Percentiles rank a stretch among this genome's conserved stretches.
phyloP scores from a whole-genome alignment of 208 protist genomes.

The Trypanosoma cruzi region DNA sequence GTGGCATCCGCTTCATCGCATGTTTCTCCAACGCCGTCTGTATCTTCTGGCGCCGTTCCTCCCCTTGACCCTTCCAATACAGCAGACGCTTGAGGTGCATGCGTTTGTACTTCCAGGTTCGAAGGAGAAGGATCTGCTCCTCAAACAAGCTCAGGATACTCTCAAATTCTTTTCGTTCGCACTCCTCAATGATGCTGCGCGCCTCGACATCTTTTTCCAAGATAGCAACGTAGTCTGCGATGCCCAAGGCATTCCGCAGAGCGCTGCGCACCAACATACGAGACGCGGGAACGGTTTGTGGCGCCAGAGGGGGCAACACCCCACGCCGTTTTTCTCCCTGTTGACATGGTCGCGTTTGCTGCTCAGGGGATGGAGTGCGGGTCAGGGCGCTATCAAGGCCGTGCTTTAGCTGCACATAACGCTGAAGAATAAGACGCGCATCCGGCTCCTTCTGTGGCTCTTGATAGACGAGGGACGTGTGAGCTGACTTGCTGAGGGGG shows the following conservation, averaged over 20 bases:
- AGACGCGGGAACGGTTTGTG: background rate
- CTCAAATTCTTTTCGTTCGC: conserved; percentile 38
- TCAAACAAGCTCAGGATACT: conserved; percentile 36
- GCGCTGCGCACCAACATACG: conserved; percentile 3
- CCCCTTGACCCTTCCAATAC: conserved; percentile 68
- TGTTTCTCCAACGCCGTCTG: conserved; percentile 16
- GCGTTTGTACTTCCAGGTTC: conserved; percentile 59
- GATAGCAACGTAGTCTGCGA: conserved; percentile 58
- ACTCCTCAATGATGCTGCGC: conserved; percentile 35
- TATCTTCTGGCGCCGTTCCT: conserved; percentile 36
- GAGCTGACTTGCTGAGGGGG: background rate
- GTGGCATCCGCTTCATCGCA: background rate
- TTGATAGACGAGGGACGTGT: background rate
- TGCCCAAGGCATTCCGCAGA: conserved; percentile 59
- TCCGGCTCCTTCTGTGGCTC: conserved; percentile 29
- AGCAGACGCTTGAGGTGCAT: conserved; percentile 81
- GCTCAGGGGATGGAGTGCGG: background rate
- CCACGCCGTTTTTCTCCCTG: background rate
- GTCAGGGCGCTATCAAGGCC: background rate
- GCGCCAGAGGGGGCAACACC: background rate
- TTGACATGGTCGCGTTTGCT: background rate
- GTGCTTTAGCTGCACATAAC: conserved; percentile 48
- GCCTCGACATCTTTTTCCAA: conserved; percentile 52
- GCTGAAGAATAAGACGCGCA: conserved; percentile 48
- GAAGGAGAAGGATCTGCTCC: conserved; percentile 47